phyloP scores from a whole-genome alignment of 305 asterid species.

The Plantago lanceolata region DNA sequence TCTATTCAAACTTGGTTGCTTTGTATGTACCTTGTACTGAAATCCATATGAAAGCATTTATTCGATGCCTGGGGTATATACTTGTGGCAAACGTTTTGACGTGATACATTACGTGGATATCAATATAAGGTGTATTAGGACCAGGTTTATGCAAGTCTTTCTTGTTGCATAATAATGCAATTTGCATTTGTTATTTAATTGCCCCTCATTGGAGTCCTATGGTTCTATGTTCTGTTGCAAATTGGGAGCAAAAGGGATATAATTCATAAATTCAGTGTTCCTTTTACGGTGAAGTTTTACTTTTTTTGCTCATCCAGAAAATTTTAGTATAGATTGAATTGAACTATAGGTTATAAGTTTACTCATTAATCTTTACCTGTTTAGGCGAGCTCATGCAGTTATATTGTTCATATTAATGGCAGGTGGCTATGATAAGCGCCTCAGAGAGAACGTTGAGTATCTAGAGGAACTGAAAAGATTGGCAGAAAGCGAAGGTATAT shows the following conservation, averaged over 20 bases:
- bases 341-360: background rate
- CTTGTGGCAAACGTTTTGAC: too few species aligned
- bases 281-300: background rate
- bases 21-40: too few species aligned
- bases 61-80: too few species aligned
- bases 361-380: background rate
- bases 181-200: background rate
- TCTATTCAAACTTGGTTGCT: too few species aligned
- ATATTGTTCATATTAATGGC: conserved; percentile 3
- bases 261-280: background rate
- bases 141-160: too few species aligned
- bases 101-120: too few species aligned
- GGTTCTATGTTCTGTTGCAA: background rate
- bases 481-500: conserved; percentile 66
- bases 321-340: background rate
- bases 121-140: too few species aligned
- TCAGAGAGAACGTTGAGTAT: conserved; percentile 83
- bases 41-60: too few species aligned
- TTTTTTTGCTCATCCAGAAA: background rate
- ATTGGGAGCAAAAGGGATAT: background rate
- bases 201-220: too few species aligned
- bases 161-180: background rate
- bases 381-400: conserved; percentile 1
- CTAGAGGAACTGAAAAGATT: conserved; percentile 65
- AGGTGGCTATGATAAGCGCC: conserved; percentile 90